Evolutionary conservation across 208 protist species (phyloP), one percentile per base, ranked within the genome.

Genomic region (Acanthamoeba sp.): DNA sequence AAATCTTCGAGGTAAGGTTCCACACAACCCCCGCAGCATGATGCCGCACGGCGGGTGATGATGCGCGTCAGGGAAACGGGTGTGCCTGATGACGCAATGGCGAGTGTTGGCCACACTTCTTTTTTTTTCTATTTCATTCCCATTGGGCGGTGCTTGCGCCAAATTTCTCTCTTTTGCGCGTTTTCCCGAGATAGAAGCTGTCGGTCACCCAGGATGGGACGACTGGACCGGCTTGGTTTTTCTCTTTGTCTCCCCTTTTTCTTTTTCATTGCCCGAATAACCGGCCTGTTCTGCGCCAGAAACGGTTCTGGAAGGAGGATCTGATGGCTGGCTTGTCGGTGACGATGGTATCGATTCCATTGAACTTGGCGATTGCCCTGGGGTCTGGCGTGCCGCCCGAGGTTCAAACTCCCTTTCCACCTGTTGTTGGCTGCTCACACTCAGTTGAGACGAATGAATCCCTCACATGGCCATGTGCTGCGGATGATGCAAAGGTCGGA

Each of bases 371-470:
- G 40, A 84, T 84, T n/a, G 1, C 73, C 38, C 34, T 84, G 5
- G 73, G 73, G 12, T 84, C 73, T n/a, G 73, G 73, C 40, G 73
- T 84, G 12, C 40, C 73, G 5, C 73, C 73, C 20, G 73, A 84
- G 73, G 73, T 84, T 32, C 59, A 0, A 27, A 1, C 59, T 32
- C 59, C 59, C 9, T 32, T 2, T 64, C 9, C 24, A 18, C 57
- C 12, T 64, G 24, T 29, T 64, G 24, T 64, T 62, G 7, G 2
- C n/a, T 2, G 27, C 24, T 1, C 57, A 29, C 55, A 10, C 14
- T 9, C 57, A 64, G 7, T 9, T 0, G 3, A 7, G 22, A 24
- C 10, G 57, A 64, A 64, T 12, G 57, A 7, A 29, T 27, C 10
- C 55, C 71, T 42, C 59, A 3, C 27, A 4, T 16, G 34, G 0